These are phyloP conservation scores for Fusarium torulosum DNA, from an alignment of 2,329 filamentous ascomycete genomes.

Conservation along the genomic window DNA sequence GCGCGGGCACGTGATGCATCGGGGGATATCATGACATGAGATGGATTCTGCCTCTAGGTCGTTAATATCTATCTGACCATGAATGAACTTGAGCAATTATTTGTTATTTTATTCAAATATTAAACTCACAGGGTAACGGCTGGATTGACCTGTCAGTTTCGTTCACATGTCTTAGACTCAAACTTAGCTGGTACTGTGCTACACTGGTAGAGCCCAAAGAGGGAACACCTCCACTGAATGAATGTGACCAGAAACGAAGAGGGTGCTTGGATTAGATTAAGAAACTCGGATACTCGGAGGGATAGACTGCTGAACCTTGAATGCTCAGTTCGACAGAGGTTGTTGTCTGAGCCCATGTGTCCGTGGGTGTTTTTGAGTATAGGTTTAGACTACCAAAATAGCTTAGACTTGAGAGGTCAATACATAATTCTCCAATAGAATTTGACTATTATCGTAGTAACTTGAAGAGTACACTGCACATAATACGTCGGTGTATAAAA, in stretches of 20 bases:
- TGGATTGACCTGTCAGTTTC: neutral
- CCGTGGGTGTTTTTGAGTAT: neutral
- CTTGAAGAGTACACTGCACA: neutral
- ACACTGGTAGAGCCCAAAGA: slow-evolving; percentile 2
- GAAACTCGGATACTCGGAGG: neutral
- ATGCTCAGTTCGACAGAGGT: neutral
- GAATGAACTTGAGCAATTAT: neutral
- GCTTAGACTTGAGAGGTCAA: too few relatives aligned
- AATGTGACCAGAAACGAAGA: neutral
- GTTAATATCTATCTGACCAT: neutral
- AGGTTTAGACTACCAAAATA: neutral
- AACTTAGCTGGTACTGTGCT: slow-evolving; percentile 22
- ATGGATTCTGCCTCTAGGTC: neutral
- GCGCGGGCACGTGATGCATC: slow-evolving; percentile 45
- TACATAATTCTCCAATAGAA: neutral
- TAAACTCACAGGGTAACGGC: neutral
- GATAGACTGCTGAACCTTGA: neutral
- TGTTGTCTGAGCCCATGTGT: neutral
- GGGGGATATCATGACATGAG: neutral
- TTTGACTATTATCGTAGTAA: neutral
- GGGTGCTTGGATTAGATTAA: too few relatives aligned
- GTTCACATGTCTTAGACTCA: slow-evolving; percentile 26
- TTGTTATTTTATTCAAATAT: neutral
- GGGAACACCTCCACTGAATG: neutral
- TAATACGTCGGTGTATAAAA: neutral